Percentiles rank a stretch among this genome's conserved stretches.
Evolutionary conservation across 2,329 filamentous ascomycete species (phyloP).

Genomic region (Paraconiothyrium sp.): DNA sequence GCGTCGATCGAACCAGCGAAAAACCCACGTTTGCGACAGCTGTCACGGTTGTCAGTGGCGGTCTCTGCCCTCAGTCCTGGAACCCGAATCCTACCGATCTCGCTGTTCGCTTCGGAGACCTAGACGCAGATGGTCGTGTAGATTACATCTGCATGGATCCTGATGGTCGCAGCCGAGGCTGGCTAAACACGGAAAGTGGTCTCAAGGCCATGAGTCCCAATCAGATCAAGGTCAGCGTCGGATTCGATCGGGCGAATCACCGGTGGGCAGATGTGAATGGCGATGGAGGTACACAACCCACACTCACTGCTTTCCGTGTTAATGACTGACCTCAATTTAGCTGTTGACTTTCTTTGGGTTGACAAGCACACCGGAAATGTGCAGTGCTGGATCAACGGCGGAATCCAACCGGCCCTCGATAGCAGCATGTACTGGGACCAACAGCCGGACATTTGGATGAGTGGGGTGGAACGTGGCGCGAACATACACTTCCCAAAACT

Average conservation of each 20-base stretch:
- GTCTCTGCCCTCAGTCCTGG: not conserved
- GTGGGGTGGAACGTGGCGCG: no score
- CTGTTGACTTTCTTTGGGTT: not conserved
- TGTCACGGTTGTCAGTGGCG: no score
- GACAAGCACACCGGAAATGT: conserved; percentile 1
- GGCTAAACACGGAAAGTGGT: conserved; percentile 33
- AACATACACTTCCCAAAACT: no score
- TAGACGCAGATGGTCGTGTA: conserved; percentile 46
- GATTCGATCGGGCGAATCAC: conserved; percentile 19
- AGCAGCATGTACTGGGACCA: no score
- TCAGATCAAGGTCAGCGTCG: conserved; percentile 22
- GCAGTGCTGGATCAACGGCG: not conserved
- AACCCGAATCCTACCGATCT: not conserved
- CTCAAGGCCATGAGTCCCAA: conserved; percentile 30
- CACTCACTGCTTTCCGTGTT: no score
- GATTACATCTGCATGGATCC: conserved; percentile 23
- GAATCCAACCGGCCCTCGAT: no score
- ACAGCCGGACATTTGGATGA: no score
- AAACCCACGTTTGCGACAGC: no score
- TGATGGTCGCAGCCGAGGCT: conserved; percentile 10
- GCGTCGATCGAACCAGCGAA: no score
- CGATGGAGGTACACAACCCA: no score
- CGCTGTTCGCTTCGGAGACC: not conserved
- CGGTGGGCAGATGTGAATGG: not conserved
- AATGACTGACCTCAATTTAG: no score